phyloP scores from a whole-genome alignment of 257 asterid species.

The Ilex aquifolium region DNA sequence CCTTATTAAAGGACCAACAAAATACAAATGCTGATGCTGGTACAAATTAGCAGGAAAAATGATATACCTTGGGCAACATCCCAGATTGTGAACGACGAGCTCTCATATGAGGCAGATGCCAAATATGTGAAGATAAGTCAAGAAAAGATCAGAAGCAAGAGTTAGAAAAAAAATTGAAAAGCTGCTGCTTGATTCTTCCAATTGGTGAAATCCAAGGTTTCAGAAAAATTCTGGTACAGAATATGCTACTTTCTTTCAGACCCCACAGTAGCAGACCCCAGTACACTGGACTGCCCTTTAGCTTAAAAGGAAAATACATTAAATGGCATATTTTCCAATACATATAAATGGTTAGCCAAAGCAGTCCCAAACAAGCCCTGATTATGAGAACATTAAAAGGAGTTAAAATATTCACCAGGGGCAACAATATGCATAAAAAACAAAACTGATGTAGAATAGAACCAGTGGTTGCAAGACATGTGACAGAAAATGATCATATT shows the following conservation, averaged over 20 bases:
- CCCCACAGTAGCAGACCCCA: too few relatives aligned
- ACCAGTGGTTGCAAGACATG: too few relatives aligned
- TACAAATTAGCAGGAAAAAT: slow-evolving; percentile 1
- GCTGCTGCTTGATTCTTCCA: background rate
- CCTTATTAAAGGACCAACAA: background rate
- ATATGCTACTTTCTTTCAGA: too few relatives aligned
- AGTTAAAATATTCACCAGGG: too few relatives aligned
- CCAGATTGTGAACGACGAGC: slow-evolving; percentile 92
- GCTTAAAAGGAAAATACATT: too few relatives aligned
- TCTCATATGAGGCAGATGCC: slow-evolving; percentile 90
- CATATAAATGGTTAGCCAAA: background rate
- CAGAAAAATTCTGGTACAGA: too few relatives aligned
- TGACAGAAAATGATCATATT: too few relatives aligned
- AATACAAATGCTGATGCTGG: background rate
- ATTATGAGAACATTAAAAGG: background rate
- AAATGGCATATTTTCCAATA: too few relatives aligned
- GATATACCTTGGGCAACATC: slow-evolving; percentile 87
- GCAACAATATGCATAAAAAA: too few relatives aligned
- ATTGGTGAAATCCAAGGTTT: too few relatives aligned
- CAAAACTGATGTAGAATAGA: too few relatives aligned
- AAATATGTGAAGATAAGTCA: slow-evolving; percentile 67
- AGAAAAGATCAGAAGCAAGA: slow-evolving; percentile 15
- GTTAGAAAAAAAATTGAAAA: background rate
- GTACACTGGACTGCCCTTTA: too few relatives aligned
- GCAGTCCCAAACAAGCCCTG: background rate